These are phyloP conservation scores for Leccinum olivaceopallidum DNA, from an alignment of 768 basidiomycete genomes.

Conservation along the genomic window DNA sequence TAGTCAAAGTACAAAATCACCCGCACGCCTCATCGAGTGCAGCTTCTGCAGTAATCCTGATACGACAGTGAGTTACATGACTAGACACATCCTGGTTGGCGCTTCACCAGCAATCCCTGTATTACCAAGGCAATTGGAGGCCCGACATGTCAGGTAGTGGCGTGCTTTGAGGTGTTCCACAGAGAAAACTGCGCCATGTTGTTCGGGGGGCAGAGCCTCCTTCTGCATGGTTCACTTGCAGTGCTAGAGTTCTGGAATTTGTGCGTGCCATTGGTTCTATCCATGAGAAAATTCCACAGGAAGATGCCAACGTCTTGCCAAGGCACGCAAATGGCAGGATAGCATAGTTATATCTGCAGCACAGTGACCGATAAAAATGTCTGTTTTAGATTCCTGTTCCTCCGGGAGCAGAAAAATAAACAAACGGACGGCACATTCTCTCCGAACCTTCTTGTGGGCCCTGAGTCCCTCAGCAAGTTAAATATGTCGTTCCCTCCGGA, in stretches of 20 bases:
- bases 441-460: background rate
- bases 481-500: background rate
- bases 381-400: no score
- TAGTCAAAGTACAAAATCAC: background rate
- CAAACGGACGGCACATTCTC: background rate
- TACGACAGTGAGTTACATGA: no score
- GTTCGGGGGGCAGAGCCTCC: background rate
- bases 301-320: slow-evolving; percentile 3
- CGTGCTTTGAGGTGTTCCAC: background rate
- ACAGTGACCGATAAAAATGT: background rate
- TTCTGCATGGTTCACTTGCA: background rate
- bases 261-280: background rate
- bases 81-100: no score
- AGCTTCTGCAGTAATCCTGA: no score
- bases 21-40: no score
- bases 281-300: slow-evolving; percentile 5
- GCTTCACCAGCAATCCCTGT: no score
- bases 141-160: background rate
- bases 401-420: background rate
- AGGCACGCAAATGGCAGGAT: background rate
- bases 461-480: background rate
- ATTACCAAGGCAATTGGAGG: background rate
- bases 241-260: background rate
- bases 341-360: slow-evolving; percentile 3
- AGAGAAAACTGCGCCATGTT: background rate